Conservation (phyloP, 108 stramenopile genomes). For the Schizochytrium sp. region DNA sequence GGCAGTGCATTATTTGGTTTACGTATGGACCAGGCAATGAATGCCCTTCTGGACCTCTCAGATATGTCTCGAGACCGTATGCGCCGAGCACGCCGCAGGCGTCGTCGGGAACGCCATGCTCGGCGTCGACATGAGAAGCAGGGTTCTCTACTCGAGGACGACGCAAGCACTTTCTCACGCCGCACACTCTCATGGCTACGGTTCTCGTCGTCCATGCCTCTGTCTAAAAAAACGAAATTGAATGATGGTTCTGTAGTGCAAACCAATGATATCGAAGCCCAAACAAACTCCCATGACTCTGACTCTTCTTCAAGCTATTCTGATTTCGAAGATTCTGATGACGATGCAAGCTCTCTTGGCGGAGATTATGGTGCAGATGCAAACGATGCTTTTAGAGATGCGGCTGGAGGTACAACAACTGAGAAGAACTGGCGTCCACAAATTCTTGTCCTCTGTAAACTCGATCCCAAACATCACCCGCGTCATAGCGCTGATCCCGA, state of each 20-base stretch:
- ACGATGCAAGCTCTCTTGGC: background rate
- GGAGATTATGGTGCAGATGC: background rate
- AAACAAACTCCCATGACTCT: background rate
- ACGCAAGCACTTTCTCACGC: background rate
- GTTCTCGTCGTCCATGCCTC: background rate
- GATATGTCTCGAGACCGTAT: background rate
- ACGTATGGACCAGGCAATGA: constrained; percentile 8
- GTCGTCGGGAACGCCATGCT: constrained; percentile 57
- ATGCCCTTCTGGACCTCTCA: constrained; percentile 70
- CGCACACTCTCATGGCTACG: background rate
- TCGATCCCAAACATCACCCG: constrained; percentile 72
- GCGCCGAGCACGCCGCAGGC: background rate
- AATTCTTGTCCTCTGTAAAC: constrained; percentile 78
- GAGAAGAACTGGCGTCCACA: constrained; percentile 87
- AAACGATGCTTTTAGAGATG: constrained; percentile 1
- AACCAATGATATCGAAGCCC: constrained; percentile 5
- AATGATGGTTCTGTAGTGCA: background rate
- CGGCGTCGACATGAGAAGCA: constrained; percentile 48
- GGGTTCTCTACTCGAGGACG: constrained; percentile 25
- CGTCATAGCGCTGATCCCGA: too few relatives aligned
- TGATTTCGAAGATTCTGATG: background rate
- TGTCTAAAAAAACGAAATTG: too few relatives aligned
- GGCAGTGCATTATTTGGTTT: constrained; percentile 48
- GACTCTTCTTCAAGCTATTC: background rate
- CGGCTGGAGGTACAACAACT: background rate